Percentiles rank a stretch among this genome's conserved stretches.
Conservation (phyloP, 1,284 basidiomycete genomes). For the Naganishia liquefaciens region DNA sequence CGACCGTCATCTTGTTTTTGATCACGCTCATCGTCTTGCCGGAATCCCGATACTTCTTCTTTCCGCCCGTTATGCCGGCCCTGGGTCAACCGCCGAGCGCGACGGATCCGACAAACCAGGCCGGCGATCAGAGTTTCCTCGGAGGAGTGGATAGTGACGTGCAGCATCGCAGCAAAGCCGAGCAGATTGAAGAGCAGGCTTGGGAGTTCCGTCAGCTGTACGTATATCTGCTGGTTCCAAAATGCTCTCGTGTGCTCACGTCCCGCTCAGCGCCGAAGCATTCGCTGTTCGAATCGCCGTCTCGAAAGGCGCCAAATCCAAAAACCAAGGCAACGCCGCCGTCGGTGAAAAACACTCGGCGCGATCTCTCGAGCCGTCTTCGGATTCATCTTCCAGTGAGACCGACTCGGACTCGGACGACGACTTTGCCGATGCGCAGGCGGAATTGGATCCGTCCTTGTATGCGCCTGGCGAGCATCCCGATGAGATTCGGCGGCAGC, state of each 20-base stretch:
- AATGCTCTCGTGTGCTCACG: slow-evolving; percentile 34
- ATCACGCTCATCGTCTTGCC: slow-evolving; percentile 58
- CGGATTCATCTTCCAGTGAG: slow-evolving; percentile 32
- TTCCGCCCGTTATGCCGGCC: slow-evolving; percentile 58
- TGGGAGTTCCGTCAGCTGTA: slow-evolving; percentile 49
- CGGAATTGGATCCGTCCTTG: slow-evolving; percentile 27
- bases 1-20: slow-evolving; percentile 52
- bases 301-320: slow-evolving; percentile 44
- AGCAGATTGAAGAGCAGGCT: slow-evolving; percentile 55
- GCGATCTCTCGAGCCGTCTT: slow-evolving; percentile 11
- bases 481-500: slow-evolving; percentile 39
- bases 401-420: slow-evolving; percentile 37
- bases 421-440: slow-evolving; percentile 34
- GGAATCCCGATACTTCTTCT: slow-evolving; percentile 55
- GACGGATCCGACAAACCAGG: slow-evolving; percentile 53
- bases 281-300: slow-evolving; percentile 50
- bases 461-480: slow-evolving; percentile 42
- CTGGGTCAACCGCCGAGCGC: slow-evolving; percentile 52
- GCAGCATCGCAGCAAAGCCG: slow-evolving; percentile 51
- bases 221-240: neutral
- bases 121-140: slow-evolving; percentile 54
- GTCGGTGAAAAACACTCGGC: slow-evolving; percentile 48
- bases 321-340: slow-evolving; percentile 48
- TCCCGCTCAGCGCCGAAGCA: slow-evolving; percentile 44
- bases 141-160: slow-evolving; percentile 50